phyloP scores from a whole-genome alignment of 2,329 filamentous ascomycete genomes.

The Aspergillus fructus region DNA sequence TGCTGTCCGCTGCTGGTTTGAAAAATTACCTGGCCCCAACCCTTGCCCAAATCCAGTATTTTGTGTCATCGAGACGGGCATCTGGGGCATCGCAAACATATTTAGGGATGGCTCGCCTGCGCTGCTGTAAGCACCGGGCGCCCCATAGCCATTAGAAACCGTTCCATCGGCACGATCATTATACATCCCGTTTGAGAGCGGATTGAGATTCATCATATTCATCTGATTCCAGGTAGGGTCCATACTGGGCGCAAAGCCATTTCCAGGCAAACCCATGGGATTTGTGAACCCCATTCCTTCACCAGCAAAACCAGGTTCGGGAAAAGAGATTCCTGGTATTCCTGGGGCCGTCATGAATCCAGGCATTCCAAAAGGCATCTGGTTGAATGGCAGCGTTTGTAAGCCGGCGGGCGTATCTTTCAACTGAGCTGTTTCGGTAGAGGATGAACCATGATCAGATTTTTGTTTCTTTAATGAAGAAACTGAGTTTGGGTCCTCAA shows the following conservation, averaged over 20 bases:
- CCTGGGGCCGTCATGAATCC: conserved; percentile 32
- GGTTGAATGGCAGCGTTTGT: conserved; percentile 23
- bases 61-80: conserved; percentile 28
- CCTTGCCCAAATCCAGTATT: conserved; percentile 33
- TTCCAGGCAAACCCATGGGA: conserved; percentile 39
- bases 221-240: conserved; percentile 45
- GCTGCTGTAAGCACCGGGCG: conserved; percentile 37
- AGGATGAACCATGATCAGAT: conserved; percentile 36
- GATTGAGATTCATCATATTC: conserved; percentile 43
- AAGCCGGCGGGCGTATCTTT: conserved; percentile 19
- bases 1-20: conserved; percentile 58
- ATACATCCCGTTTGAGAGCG: conserved; percentile 37
- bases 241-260: conserved; percentile 33
- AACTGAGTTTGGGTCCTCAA: conserved; percentile 39
- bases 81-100: conserved; percentile 38
- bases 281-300: conserved; percentile 39
- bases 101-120: conserved; percentile 32
- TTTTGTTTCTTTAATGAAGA: conserved; percentile 44
- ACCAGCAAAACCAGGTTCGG: conserved; percentile 32
- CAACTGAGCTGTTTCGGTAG: conserved; percentile 9
- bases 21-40: conserved; percentile 45
- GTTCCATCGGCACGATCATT: conserved; percentile 31
- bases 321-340: conserved; percentile 34
- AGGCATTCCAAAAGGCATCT: conserved; percentile 30
- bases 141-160: conserved; percentile 31